Base-by-base conservation (phyloP, 1,139 yeast genomes). In the Debaryomyces udenii region DNA sequence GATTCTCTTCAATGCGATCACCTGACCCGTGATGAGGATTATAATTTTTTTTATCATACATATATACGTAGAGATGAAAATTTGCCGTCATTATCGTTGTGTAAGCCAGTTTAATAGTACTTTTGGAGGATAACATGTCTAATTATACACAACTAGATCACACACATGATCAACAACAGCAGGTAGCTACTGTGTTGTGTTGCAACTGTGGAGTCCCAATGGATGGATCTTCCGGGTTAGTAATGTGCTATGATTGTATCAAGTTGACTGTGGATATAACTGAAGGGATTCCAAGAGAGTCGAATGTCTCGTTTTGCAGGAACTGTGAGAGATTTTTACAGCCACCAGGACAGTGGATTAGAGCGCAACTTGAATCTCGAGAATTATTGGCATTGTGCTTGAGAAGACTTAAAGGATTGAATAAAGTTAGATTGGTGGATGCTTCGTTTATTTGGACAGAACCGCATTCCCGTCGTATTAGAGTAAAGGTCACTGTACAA, bases 121-220 rank as follows among this genome's bases (percentile, higher is more conserved):
- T 15, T n/a, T 16, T 29, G 20, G 15, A 28, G 18, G 18, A 22
- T 29, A 32, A 17, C 10, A 76, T 76, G 81, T 76, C 81, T 6
- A 71, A 75, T 50, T 78, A 77, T 51, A 72, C 81, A 11, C 78
- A 70, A 45, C 60, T 78, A 41, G 60, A 56, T 13, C 61, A 58
- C 35, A 52, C 53, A 22, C 64, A 58, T 23, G 56, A 53, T 13
- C 64, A 56, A 22, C 56, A 52, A 46, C 62, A 71, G n/a, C 44
- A 40, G n/a, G 78, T 72, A 17, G 96, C 97, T 18, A 93, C 98
- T 2, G 95, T 94, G 46, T 78, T 93, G 47, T 93, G 99, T 74
- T 90, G 96, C 68, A 89, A 88, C 83, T 93, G 99, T 84, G 98
- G 99, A 66, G 88, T 87, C 43, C 97, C 99, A 37, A 88, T 94